Percentiles rank a stretch among this genome's conserved stretches.
phyloP scores from a whole-genome alignment of 352 stramenopile species.

The Pythium insidiosum region DNA sequence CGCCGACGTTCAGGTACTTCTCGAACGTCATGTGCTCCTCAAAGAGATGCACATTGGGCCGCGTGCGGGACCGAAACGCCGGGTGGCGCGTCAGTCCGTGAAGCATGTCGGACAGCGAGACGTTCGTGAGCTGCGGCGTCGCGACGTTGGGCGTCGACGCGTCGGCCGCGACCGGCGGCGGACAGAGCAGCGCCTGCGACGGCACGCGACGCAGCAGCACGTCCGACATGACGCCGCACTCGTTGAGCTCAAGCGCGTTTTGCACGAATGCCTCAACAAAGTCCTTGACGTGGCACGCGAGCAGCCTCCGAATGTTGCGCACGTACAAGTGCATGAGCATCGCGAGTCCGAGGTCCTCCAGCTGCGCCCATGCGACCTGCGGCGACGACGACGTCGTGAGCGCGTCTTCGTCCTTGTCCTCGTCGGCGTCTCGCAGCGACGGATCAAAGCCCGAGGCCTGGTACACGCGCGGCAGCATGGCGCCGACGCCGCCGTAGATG shows the following conservation, averaged over 20 bases:
- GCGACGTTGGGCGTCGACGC: too few species aligned
- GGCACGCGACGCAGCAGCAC: constrained; percentile 63
- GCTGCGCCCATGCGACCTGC: constrained; percentile 65
- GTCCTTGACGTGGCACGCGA: constrained; percentile 81
- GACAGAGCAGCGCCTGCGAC: constrained; percentile 68
- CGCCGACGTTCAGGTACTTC: constrained; percentile 83
- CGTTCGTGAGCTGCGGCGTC: constrained; percentile 70
- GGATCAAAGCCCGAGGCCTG: constrained; percentile 79
- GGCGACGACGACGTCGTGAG: constrained; percentile 66
- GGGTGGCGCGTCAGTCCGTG: constrained; percentile 47
- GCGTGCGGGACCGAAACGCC: constrained; percentile 70
- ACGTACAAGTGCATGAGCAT: constrained; percentile 87
- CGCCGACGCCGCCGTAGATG: constrained; percentile 60
- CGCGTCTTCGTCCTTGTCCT: constrained; percentile 63
- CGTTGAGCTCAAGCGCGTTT: constrained; percentile 73
- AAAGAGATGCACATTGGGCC: constrained; percentile 69
- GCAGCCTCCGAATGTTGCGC: constrained; percentile 69
- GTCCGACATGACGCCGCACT: constrained; percentile 71
- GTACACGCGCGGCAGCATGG: constrained; percentile 73
- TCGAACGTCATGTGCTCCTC: constrained; percentile 76
- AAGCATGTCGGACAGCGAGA: constrained; percentile 78
- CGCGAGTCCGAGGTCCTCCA: constrained; percentile 65
- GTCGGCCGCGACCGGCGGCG: too few species aligned
- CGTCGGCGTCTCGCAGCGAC: constrained; percentile 42
- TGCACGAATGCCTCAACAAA: constrained; percentile 75